A percentile compares a stretch with the other conserved stretches of the same genome.
Conservation (phyloP, 331 rosid genomes). For the Malus hybrid region DNA sequence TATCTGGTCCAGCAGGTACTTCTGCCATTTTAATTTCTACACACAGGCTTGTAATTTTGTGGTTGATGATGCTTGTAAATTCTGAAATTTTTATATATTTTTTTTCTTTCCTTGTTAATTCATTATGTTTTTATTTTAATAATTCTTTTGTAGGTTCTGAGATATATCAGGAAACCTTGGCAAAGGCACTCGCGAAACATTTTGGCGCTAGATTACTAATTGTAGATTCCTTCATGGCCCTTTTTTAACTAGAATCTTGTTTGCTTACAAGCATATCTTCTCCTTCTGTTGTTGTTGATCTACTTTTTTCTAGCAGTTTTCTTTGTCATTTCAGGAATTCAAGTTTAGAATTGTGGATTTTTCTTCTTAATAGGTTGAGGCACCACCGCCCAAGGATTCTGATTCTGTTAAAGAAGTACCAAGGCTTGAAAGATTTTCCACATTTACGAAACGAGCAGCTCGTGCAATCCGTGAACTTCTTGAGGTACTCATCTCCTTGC, state of each 20-base stretch:
- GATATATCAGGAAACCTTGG: conserved; percentile 8
- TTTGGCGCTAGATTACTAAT: conserved; percentile 67
- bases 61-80: too few species aligned
- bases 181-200: conserved; percentile 84
- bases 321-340: background rate
- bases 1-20: too few species aligned
- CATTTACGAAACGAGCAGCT: conserved; percentile 47
- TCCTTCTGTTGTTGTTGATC: background rate
- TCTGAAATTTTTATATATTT: too few species aligned
- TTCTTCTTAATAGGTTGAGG: conserved; percentile 37
- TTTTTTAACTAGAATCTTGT: conserved; percentile 6
- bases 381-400: conserved; percentile 40
- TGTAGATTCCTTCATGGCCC: conserved; percentile 45
- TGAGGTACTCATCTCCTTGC: conserved; percentile 63
- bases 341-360: background rate
- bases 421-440: conserved; percentile 47
- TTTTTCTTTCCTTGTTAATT: too few species aligned
- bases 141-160: too few species aligned
- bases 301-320: background rate
- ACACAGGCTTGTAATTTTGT: too few species aligned
- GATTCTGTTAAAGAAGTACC: conserved; percentile 58
- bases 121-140: too few species aligned
- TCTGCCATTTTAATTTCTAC: too few species aligned
- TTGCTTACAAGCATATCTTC: conserved; percentile 1
- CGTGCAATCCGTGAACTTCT: conserved; percentile 63